Evolutionary conservation across 257 asterid species (phyloP), one percentile per base, ranked within the genome.

Genomic region (Solanum microdontum): DNA sequence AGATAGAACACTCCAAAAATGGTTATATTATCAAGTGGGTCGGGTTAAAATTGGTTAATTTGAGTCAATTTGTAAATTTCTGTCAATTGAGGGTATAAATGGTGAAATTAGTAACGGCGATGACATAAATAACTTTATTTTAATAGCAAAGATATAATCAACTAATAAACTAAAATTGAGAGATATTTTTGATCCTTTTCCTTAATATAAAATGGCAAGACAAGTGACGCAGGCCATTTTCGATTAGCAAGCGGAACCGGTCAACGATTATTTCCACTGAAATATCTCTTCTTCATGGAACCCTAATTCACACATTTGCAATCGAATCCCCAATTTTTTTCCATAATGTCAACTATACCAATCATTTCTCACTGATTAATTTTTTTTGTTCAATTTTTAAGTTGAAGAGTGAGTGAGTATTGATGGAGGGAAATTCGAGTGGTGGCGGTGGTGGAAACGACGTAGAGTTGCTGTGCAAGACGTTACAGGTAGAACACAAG

Each of bases 401-500:
- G 84, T 77, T n/a, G 32, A 84, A 62, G 87, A 84, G 8, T 60
- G 66, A 62, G 55, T 37, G 87, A 62, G 55, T 32, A 39, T 62
- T 79, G 91, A 94, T 93, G 99, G 99, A 94, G 90, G 98, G 95
- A 36, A 96, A 93, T 92, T 92, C 98, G 6, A 84, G 90, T 17
- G 94, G 91, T 74, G 87, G 77, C 1, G 83, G 34, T 3, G 88
- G 97, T 14, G 60, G 60, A 8, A 93, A 90, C 86, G 98, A 97
- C 87, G 96, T 93, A 76, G 99, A 97, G 89, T 91, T 97, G 91
- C 88, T 95, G 36, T 93, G 98, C 93, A 97, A 95, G 90, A 97
- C 98, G 2, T 89, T 97, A 88, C 99, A 97, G 92, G 98, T 95
- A 73, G 99, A 95, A 89, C 99, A 97, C 94, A 97, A 97, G 92